Evolutionary conservation across 768 basidiomycete genomes (phyloP).

Genomic region (Lepiota subincarnata): DNA sequence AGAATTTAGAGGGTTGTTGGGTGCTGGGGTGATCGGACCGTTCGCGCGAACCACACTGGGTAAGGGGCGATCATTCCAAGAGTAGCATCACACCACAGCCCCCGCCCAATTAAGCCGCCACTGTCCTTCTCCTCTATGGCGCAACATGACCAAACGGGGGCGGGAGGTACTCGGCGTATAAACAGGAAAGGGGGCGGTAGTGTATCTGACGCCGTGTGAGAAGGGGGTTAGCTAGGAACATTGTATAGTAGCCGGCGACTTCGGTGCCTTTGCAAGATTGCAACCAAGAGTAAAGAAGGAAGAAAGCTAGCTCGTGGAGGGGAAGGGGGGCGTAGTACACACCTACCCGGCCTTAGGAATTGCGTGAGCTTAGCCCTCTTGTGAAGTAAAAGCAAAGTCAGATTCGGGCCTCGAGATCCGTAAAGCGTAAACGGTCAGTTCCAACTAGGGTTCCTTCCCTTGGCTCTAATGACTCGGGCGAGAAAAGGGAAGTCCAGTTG

Average conservation of each 20-base stretch:
- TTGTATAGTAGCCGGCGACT: slow-evolving; percentile 8
- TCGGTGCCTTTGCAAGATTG: slow-evolving; percentile 10
- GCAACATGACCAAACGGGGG: background rate
- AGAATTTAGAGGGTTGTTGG: too few species aligned
- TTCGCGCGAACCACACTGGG: too few species aligned
- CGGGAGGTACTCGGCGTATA: background rate
- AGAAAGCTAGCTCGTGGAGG: background rate
- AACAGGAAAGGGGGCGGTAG: background rate
- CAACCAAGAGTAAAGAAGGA: background rate
- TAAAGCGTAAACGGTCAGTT: background rate
- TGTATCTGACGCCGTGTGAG: slow-evolving; percentile 8
- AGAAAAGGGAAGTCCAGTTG: background rate
- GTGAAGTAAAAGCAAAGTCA: too few species aligned
- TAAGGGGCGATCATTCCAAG: too few species aligned
- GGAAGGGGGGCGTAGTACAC: background rate
- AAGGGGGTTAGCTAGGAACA: background rate
- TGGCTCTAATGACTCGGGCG: background rate
- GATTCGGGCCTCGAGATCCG: too few species aligned
- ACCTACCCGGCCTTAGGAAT: background rate
- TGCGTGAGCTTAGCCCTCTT: too few species aligned
- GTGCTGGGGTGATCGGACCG: too few species aligned
- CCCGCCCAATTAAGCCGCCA: too few species aligned
- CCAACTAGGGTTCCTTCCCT: background rate
- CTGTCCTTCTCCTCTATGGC: background rate
- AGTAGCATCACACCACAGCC: too few species aligned